Percentiles rank a stretch among this genome's conserved stretches.
Evolutionary conservation across 2,329 filamentous ascomycete genomes (phyloP).

Genomic region (Chaetomiaceae sp.): DNA sequence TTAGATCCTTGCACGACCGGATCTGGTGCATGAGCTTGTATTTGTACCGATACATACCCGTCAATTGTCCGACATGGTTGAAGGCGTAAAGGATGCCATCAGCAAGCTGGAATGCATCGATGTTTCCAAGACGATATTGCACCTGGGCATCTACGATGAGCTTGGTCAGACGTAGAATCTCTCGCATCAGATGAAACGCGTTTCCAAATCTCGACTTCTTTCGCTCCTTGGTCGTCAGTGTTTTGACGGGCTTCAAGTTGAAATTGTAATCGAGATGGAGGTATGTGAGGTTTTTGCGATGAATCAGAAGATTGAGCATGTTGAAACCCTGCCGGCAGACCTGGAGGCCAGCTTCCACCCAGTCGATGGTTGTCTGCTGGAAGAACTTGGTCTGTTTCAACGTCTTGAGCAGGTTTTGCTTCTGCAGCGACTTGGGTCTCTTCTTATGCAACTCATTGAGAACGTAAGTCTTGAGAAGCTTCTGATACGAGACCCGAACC

Average conservation of each 20-base stretch:
- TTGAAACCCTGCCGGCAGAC: constrained; percentile 98
- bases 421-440: constrained; percentile 90
- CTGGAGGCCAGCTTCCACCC: constrained; percentile 97
- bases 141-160: constrained; percentile 98
- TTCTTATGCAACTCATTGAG: constrained; percentile 96
- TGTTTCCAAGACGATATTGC: constrained; percentile 94
- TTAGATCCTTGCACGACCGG: constrained; percentile 95
- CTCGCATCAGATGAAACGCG: constrained; percentile 97
- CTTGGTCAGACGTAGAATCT: constrained; percentile 92
- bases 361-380: constrained; percentile 98
- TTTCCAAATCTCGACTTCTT: constrained; percentile 99
- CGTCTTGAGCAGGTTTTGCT: constrained; percentile 83
- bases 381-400: constrained; percentile 98
- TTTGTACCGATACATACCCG: constrained; percentile 99
- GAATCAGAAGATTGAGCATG: constrained; percentile 96
- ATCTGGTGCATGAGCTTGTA: constrained; percentile 99
- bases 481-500: constrained; percentile 96
- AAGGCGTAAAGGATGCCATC: constrained; percentile 99
- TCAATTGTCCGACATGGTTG: constrained; percentile 97
- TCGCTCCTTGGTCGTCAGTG: constrained; percentile 93
- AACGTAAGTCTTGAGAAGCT: constrained; percentile 91
- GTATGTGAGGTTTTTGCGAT: constrained; percentile 97
- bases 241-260: constrained; percentile 98
- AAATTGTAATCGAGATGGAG: constrained; percentile 99
- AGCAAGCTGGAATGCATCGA: constrained; percentile 96